phyloP scores from a whole-genome alignment of 2,329 filamentous ascomycete species.

The Myriangium duriaei region DNA sequence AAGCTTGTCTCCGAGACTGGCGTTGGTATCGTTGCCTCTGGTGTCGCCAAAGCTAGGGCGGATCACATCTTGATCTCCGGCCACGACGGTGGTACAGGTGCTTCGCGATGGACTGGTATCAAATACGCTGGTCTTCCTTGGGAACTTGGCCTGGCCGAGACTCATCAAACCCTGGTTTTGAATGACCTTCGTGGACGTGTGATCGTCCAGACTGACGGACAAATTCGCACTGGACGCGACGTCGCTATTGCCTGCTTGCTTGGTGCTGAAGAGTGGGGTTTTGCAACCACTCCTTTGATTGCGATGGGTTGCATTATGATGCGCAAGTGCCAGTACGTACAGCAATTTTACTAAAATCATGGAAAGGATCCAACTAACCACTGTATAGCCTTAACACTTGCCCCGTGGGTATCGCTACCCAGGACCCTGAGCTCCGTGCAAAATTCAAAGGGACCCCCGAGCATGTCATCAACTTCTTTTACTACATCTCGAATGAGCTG shows the following conservation, averaged over 20 bases:
- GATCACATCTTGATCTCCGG: constrained; percentile 95
- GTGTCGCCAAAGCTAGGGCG: constrained; percentile 94
- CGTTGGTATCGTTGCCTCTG: constrained; percentile 92
- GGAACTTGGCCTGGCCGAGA: constrained; percentile 93
- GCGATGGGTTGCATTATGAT: constrained; percentile 97
- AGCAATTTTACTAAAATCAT: too few species aligned
- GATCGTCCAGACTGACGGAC: constrained; percentile 91
- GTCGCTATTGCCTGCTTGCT: constrained; percentile 89
- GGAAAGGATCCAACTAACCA: too few species aligned
- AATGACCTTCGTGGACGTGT: constrained; percentile 94
- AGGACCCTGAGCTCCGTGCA: constrained; percentile 85
- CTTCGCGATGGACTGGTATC: constrained; percentile 95
- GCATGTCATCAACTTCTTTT: constrained; percentile 98
- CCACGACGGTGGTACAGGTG: constrained; percentile 92
- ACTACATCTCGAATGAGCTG: constrained; percentile 92
- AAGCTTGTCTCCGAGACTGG: constrained; percentile 97
- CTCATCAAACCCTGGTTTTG: constrained; percentile 87
- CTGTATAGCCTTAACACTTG: constrained; percentile 57
- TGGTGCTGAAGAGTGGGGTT: constrained; percentile 96
- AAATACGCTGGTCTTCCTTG: constrained; percentile 95
- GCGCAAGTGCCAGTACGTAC: constrained; percentile 58
- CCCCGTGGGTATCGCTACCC: constrained; percentile 88
- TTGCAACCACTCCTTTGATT: constrained; percentile 86
- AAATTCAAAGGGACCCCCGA: constrained; percentile 91
- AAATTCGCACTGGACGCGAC: constrained; percentile 83